Evolutionary conservation across 345 rosid species (phyloP).

Genomic region (Adansonia digitata): DNA sequence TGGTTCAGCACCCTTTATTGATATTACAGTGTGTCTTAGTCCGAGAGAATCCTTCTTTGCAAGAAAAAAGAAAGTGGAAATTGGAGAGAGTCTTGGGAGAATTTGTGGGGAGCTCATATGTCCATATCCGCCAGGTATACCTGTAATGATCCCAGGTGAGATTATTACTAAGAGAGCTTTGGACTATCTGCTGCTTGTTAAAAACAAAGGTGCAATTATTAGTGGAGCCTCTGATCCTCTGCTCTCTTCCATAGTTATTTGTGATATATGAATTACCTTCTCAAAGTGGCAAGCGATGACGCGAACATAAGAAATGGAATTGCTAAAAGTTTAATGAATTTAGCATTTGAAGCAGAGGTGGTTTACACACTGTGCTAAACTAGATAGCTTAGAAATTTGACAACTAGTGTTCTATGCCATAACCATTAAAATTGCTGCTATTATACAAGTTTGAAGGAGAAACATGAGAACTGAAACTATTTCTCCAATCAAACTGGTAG

Average conservation of each 20-base stretch:
- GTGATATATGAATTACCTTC: constrained; percentile 16
- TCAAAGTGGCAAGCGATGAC: not conserved
- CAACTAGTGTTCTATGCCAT: not conserved
- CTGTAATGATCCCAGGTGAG: constrained; percentile 51
- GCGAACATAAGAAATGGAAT: not conserved
- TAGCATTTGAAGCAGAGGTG: not conserved
- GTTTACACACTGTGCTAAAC: not conserved
- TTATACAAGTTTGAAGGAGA: not conserved
- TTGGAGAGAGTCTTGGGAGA: constrained; percentile 39
- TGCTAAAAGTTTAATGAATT: not conserved
- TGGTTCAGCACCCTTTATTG: constrained; percentile 31
- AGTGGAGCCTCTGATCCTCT: constrained; percentile 52
- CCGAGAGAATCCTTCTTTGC: constrained; percentile 60
- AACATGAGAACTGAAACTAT: not conserved
- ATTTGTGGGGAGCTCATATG: constrained; percentile 55
- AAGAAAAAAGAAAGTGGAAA: constrained; percentile 31
- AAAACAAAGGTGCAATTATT: constrained; percentile 31
- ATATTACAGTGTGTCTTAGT: constrained; percentile 26
- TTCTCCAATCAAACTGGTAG: not conserved
- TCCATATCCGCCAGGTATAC: constrained; percentile 63
- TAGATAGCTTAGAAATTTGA: not conserved
- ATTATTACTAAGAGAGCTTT: constrained; percentile 36
- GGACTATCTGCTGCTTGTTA: constrained; percentile 38
- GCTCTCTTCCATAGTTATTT: constrained; percentile 40
- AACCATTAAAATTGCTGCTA: not conserved